A percentile compares a stretch with the other conserved stretches of the same genome.
Conservation (phyloP, 2,329 filamentous ascomycete genomes). For the Fusarium nurragi region DNA sequence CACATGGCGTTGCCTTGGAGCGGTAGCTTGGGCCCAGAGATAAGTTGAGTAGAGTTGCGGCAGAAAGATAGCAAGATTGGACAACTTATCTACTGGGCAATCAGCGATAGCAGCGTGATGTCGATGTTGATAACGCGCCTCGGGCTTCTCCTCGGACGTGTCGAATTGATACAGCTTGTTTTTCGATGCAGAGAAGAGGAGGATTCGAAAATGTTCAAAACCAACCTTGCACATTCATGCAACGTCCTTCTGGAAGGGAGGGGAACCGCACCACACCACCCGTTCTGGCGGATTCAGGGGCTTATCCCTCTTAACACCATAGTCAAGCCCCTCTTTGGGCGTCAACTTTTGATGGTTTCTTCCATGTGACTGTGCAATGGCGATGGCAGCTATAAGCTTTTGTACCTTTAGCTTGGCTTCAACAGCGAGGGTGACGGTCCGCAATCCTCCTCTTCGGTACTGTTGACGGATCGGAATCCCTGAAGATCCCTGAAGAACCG, state of each 20-base stretch:
- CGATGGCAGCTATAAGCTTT: conserved; percentile 4
- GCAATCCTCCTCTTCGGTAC: neutral
- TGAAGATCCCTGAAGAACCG: conserved; percentile 34
- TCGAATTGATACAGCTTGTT: conserved; percentile 10
- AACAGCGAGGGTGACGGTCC: neutral
- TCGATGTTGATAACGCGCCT: conserved; percentile 14
- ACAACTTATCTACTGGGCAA: neutral
- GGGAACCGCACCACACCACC: conserved; percentile 39
- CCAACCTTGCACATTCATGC: conserved; percentile 30
- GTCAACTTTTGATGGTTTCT: conserved; percentile 19
- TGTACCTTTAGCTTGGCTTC: neutral
- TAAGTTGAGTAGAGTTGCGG: neutral
- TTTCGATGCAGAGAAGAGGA: neutral
- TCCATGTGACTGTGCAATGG: conserved; percentile 15
- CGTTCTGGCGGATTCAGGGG: conserved; percentile 39
- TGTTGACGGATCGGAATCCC: conserved; percentile 17
- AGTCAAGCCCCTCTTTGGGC: conserved; percentile 9
- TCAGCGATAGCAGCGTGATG: neutral
- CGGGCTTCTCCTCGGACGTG: conserved; percentile 13
- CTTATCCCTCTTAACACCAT: conserved; percentile 21
- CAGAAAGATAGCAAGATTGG: neutral
- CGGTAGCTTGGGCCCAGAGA: conserved; percentile 26
- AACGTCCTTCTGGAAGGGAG: conserved; percentile 34
- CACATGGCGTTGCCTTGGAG: conserved; percentile 16
- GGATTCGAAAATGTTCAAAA: neutral